These are phyloP conservation scores for Sequoia sempervirens DNA, from an alignment of 75 land plant genomes.

Conservation along the genomic window DNA sequence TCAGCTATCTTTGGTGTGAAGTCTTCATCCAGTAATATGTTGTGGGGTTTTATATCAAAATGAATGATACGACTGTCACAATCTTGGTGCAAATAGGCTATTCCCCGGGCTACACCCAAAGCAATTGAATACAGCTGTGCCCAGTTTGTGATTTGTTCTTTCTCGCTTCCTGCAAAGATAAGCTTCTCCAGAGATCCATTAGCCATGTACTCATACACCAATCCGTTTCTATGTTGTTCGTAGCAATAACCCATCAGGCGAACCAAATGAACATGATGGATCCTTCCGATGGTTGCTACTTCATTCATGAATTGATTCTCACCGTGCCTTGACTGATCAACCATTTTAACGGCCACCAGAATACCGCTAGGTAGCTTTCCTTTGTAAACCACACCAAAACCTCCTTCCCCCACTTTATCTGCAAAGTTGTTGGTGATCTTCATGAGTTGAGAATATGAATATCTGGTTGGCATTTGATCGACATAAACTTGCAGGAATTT, in stretches of 20 bases:
- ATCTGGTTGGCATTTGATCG: no score
- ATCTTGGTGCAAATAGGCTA: conserved; percentile 45
- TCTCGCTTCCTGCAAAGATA: background rate
- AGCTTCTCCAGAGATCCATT: background rate
- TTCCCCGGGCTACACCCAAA: no score
- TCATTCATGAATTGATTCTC: no score
- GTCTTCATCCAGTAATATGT: no score
- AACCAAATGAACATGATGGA: no score
- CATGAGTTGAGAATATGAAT: background rate
- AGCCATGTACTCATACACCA: background rate
- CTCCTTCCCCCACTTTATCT: background rate
- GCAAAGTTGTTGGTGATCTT: conserved; percentile 8
- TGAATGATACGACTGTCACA: conserved; percentile 50
- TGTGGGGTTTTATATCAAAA: conserved; percentile 38
- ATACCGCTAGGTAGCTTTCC: background rate
- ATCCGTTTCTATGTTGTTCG: background rate
- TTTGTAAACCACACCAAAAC: no score
- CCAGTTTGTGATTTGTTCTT: background rate
- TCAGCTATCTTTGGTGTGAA: conserved; percentile 51
- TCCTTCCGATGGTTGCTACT: no score
- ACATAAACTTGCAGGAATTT: background rate
- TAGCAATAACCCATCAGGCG: no score
- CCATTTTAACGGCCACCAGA: background rate
- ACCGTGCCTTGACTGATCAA: background rate
- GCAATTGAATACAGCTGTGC: no score